phyloP scores from a whole-genome alignment of 1,139 yeast genomes.

The Nakaseomyces nivariensis region DNA sequence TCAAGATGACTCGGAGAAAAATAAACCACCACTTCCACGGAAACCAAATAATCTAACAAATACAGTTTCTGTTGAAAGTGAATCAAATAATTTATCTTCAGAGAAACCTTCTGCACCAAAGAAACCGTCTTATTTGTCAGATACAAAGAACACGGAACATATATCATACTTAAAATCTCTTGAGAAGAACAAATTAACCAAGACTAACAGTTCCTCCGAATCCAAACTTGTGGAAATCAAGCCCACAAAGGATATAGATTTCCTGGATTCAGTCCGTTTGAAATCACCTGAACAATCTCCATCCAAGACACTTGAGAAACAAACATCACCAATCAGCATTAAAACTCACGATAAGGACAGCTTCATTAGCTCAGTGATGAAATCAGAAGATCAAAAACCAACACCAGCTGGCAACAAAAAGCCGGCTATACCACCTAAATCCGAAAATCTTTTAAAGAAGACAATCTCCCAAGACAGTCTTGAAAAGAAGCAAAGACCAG shows the following conservation, averaged over 20 bases:
- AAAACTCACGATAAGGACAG: slow-evolving; percentile 12
- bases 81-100: background rate
- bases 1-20: background rate
- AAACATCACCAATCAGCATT: background rate
- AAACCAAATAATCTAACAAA: background rate
- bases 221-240: background rate
- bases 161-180: slow-evolving; percentile 11
- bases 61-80: background rate
- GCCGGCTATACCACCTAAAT: slow-evolving; percentile 17
- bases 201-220: background rate
- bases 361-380: slow-evolving; percentile 18
- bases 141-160: background rate
- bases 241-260: slow-evolving; percentile 11
- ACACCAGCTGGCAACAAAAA: background rate
- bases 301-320: background rate
- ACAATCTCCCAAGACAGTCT: slow-evolving; percentile 7
- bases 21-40: background rate
- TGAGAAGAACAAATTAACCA: slow-evolving; percentile 15
- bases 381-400: slow-evolving; percentile 9
- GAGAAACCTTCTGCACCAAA: background rate
- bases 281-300: slow-evolving; percentile 7
- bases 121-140: background rate
- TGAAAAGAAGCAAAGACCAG: slow-evolving; percentile 2
- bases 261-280: slow-evolving; percentile 17
- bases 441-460: slow-evolving; percentile 10